Conservation (phyloP, 129 eudicot genomes). For the Deinandra increscens region DNA sequence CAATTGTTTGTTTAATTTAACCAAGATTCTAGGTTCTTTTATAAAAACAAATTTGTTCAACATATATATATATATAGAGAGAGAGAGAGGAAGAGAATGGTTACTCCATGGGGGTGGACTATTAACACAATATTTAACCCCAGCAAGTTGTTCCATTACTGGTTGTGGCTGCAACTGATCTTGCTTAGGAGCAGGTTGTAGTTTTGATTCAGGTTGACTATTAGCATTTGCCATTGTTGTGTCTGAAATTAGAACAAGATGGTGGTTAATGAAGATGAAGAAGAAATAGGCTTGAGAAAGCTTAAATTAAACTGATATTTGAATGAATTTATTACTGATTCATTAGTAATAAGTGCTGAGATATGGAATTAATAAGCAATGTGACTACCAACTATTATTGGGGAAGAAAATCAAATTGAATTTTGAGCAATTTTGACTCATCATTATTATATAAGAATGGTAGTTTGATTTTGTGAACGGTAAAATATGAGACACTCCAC, state of each 20-base stretch:
- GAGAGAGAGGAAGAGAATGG: background rate
- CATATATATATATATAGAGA: background rate
- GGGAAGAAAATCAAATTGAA: background rate
- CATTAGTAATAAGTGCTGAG: slow-evolving; percentile 19
- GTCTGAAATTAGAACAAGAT: background rate
- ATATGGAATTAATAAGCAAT: slow-evolving; percentile 23
- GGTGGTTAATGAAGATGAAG: background rate
- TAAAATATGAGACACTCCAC: too few species aligned
- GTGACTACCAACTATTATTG: background rate
- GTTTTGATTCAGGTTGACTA: slow-evolving; percentile 22
- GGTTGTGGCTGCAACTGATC: slow-evolving; percentile 54
- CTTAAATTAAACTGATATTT: background rate
- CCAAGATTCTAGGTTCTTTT: too few species aligned
- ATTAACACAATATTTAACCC: slow-evolving; percentile 67
- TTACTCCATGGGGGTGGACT: slow-evolving; percentile 83
- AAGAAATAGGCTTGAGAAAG: background rate
- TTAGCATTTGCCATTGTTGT: slow-evolving; percentile 28
- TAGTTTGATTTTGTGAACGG: background rate
- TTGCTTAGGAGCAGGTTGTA: slow-evolving; percentile 28
- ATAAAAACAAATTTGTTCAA: too few species aligned
- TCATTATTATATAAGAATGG: background rate
- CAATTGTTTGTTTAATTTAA: too few species aligned
- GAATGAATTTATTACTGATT: slow-evolving; percentile 21
- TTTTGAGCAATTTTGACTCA: background rate
- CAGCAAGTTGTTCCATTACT: slow-evolving; percentile 55